Base-by-base conservation (phyloP, 1,139 yeast genomes). In the Pichia sp. region DNA sequence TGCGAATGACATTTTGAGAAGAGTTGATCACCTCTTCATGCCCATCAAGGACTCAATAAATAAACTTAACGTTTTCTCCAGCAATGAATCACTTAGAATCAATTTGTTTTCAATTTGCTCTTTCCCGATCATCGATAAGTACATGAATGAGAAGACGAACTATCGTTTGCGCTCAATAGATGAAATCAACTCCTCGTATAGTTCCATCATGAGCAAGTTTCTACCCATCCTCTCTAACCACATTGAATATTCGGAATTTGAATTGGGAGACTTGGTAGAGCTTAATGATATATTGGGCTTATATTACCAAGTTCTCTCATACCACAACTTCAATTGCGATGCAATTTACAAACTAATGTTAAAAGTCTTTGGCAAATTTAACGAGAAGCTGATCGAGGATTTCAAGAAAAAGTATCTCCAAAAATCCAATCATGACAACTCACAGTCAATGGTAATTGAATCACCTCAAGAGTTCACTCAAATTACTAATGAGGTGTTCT, bases 361-460 rank as follows among this genome's bases (percentile, higher is more conserved):
- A 36, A 55, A 67, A 3, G 55, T 82, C 7, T 78, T 86, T 51
- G 67, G 72, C 38, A 72, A 74, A 45, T 82, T 72, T 52, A 77
- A 85, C 10, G 69, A 70, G 5, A 63, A 71, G 22, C 60, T 78
- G 26, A 69, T 75, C 15, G 64, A 63, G 42, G 69, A 71, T 17
- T 87, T 87, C 58, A 67, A 74, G 29, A 58, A 58, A 20, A 80
- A 78, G 37, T 88, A 86, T 57, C 60, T 67, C 30, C 68, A 68
- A 13, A 64, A 80, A 8, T 73, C 87, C 30, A 74, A 76, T 44
- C 79, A 81, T 18, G 96, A 88, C 55, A 94, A 85, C 52, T 85
- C 86, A 50, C 85, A 84, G 85, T 95, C 96, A 9, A 70, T 87
- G 62, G 72, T 72, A 0, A 77, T 87, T 23, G 72, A 76, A 41